Evolutionary conservation across 2,329 filamentous ascomycete genomes (phyloP).

Genomic region (Colletotrichum sp.): DNA sequence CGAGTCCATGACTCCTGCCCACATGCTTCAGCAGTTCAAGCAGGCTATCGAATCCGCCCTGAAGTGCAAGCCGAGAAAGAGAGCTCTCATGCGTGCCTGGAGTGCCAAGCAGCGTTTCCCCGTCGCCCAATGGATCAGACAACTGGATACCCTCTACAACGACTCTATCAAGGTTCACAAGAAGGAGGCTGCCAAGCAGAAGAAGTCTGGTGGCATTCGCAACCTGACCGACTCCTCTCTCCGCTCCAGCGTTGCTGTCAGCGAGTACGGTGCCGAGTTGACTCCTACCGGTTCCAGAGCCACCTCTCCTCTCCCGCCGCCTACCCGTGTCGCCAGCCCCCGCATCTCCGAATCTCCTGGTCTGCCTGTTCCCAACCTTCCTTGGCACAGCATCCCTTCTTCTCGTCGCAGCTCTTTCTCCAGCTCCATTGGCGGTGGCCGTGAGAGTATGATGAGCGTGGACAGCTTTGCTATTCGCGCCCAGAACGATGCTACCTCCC

Average conservation of each 20-base stretch:
- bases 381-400: constrained; percentile 13
- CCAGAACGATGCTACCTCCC: constrained; percentile 9
- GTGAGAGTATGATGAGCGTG: constrained; percentile 23
- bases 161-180: constrained; percentile 60
- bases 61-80: constrained; percentile 57
- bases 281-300: constrained; percentile 9
- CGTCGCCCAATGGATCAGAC: constrained; percentile 70
- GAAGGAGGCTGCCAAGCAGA: constrained; percentile 30
- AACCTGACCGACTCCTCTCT: constrained; percentile 15
- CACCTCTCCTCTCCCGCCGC: constrained; percentile 10
- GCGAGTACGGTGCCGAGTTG: constrained; percentile 8
- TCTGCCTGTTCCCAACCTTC: constrained; percentile 12
- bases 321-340: constrained; percentile 11
- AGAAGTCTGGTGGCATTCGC: constrained; percentile 15
- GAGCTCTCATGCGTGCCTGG: constrained; percentile 68
- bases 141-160: constrained; percentile 65
- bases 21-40: constrained; percentile 70
- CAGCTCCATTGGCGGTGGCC: constrained; percentile 10
- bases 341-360: constrained; percentile 13
- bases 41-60: constrained; percentile 66
- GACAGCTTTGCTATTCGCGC: constrained; percentile 31
- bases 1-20: constrained; percentile 66
- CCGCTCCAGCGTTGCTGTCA: constrained; percentile 11
- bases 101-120: constrained; percentile 71
- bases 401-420: constrained; percentile 19